A percentile compares a stretch with the other conserved stretches of the same genome.
Evolutionary conservation across 164 flowering plant genomes (phyloP).

Genomic region (Euptelea pleiosperma): DNA sequence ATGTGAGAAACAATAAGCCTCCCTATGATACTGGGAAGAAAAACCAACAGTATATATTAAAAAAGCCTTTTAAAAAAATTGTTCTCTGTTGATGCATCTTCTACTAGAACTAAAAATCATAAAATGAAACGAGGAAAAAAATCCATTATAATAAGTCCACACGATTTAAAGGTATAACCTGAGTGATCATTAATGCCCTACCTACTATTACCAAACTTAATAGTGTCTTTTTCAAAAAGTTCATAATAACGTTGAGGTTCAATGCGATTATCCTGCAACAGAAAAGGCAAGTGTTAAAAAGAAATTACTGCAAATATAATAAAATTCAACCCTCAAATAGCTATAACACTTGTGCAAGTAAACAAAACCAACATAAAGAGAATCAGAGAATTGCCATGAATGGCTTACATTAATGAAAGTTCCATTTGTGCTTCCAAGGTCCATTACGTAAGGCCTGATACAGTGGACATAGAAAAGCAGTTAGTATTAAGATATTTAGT

Average conservation of each 20-base stretch:
- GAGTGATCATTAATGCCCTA: slow-evolving; percentile 25
- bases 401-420: slow-evolving; percentile 84
- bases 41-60: too few relatives aligned
- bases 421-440: slow-evolving; percentile 98
- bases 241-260: slow-evolving; percentile 92
- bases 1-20: too few relatives aligned
- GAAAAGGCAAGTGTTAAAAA: slow-evolving; percentile 19
- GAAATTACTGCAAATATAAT: slow-evolving; percentile 1
- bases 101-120: too few relatives aligned
- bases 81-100: too few relatives aligned
- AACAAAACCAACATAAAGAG: background rate
- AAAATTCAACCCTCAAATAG: background rate
- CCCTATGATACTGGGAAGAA: too few relatives aligned
- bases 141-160: background rate
- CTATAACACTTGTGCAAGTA: background rate
- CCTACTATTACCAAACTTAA: slow-evolving; percentile 95
- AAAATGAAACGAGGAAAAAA: too few relatives aligned
- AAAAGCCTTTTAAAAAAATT: too few relatives aligned
- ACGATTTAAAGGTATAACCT: background rate
- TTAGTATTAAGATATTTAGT: slow-evolving; percentile 12
- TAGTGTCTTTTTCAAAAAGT: slow-evolving; percentile 79
- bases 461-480: slow-evolving; percentile 8
- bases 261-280: slow-evolving; percentile 70
- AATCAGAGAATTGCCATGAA: background rate
- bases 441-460: slow-evolving; percentile 88